Evolutionary conservation across 257 asterid genomes (phyloP).

Genomic region (Mentha longifolia): DNA sequence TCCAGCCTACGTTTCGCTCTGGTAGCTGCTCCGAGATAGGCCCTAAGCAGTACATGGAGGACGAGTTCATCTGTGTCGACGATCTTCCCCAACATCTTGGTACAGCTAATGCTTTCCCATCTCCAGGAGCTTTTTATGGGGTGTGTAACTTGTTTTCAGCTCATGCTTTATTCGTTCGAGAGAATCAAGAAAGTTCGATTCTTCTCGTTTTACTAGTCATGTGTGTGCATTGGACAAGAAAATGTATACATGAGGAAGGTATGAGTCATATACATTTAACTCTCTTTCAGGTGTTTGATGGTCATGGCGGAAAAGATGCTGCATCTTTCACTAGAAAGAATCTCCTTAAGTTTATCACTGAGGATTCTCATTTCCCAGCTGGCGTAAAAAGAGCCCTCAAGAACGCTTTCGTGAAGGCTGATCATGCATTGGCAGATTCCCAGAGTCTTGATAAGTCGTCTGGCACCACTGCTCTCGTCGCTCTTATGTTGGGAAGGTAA

Average conservation of each 20-base stretch:
- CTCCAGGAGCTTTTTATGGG: conserved; percentile 88
- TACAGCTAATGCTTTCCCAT: conserved; percentile 43
- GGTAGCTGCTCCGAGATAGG: conserved; percentile 89
- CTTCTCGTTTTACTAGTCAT: neutral
- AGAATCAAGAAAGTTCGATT: neutral
- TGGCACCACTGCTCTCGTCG: conserved; percentile 78
- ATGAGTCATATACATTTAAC: conserved; percentile 16
- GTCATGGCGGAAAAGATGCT: conserved; percentile 86
- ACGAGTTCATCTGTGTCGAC: conserved; percentile 76
- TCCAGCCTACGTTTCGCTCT: conserved; percentile 66
- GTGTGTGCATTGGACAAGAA: conserved; percentile 14
- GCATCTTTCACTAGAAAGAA: conserved; percentile 74
- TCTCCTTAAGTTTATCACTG: conserved; percentile 62
- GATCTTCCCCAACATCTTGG: conserved; percentile 61
- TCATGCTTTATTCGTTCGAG: neutral
- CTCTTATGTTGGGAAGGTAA: conserved; percentile 78
- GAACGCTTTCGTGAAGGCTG: conserved; percentile 78
- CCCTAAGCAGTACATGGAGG: conserved; percentile 87
- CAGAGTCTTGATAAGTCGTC: conserved; percentile 67
- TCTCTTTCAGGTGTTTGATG: conserved; percentile 77
- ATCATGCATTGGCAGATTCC: conserved; percentile 73
- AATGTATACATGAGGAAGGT: conserved; percentile 7
- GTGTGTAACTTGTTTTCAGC: conserved; percentile 48
- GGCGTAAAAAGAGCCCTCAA: conserved; percentile 65
- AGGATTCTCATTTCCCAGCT: conserved; percentile 73